Evolutionary conservation across 306 rosid genomes (phyloP), one percentile per base, ranked within the genome.

Genomic region (Castanospermum australe): DNA sequence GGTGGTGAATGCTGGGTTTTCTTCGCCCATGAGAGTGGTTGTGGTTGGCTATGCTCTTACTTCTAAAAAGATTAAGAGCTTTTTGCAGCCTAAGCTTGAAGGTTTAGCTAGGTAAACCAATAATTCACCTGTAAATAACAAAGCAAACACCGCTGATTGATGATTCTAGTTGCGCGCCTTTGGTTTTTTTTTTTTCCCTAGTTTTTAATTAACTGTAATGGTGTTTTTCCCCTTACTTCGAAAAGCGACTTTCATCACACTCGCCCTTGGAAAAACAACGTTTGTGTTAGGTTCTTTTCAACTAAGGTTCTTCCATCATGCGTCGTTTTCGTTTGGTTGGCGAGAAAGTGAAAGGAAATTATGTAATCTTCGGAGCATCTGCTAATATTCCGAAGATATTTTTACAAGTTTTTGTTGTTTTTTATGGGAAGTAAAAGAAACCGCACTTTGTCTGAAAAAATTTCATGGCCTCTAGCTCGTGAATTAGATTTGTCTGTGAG

Each of bases 1-100:
- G 4, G 77, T 75, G 41, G 87, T 84, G 22, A 81, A 78, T 81
- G 78, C 75, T 8, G 85, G 84, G 9, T 76, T 86, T 64, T 73
- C 88, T 54, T 82, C 79, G 13, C 91, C 85, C 0, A 85, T 55
- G 77, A 87, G 87, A 68, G 32, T 73, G 15, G 84, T 86, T 67
- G 91, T 94, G 9, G 98, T 94, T 54, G 98, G 98, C 14, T 94
- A 92, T 54, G 98, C 98, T 69, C 98, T 94, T 30, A 94, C 98
- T 74, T 90, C 96, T 7, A 94, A 94, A 90, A 94, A 94, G 88
- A 88, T 84, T 42, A 89, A 94, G 96, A 94, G 98, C 83, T 94
- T 94, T 57, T 73, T 94, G 91, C 92, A 94, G 86, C 98, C 98
- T 0, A 90, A 90, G 87, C 94, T 94, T 66, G 92, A 92, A 88